Base-by-base conservation (phyloP, 2,329 filamentous ascomycete genomes). In the Fusarium xylarioides region DNA sequence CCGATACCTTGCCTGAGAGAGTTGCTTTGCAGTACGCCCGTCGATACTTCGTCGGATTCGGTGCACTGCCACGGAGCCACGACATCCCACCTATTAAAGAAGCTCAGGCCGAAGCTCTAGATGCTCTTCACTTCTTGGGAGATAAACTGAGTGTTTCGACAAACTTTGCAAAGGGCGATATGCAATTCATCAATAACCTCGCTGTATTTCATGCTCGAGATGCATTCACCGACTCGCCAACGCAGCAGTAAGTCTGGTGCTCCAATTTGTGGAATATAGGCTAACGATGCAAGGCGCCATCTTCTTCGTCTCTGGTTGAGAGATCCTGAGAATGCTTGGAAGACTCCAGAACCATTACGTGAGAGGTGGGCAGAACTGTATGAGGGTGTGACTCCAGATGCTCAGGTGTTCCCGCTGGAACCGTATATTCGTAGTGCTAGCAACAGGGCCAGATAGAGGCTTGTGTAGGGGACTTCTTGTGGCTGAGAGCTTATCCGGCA, bases 141-240 rank as follows among this genome's bases (percentile, higher is more conserved):
- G 83, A 86, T 47, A 83, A 81, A 49, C 81, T 83, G 53, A 81
- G 80, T 11, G 80, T 85, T 7, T 79, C 83, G 5, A 84, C 85
- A 8, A 77, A 84, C 42, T 85, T 87, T 38, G 80, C 83, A 28
- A 82, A 83, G 43, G 86, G 86, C 0, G 87, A 89, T 73, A 84
- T 90, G 26, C 85, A 86, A 62, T 89, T 85, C 59, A 81, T 87
- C 35, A 89, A 89, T 70, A 89, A 90, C 73, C 76, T 88, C 5
- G 84, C 84, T 14, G 70, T 90, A 1, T 84, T 89, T 23, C 88
- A 90, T 62, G 84, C 85, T 0, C 81, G 88, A 2, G 85, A 85
- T 34, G 84, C 80, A 0, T 89, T 88, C 23, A 71, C 58, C 0
- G 67, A 74, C 12, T 71, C 70, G 4, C 58, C 58, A 16, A 59